Base-by-base conservation (phyloP, 2,329 filamentous ascomycete genomes). In the Colletotrichum sp. region DNA sequence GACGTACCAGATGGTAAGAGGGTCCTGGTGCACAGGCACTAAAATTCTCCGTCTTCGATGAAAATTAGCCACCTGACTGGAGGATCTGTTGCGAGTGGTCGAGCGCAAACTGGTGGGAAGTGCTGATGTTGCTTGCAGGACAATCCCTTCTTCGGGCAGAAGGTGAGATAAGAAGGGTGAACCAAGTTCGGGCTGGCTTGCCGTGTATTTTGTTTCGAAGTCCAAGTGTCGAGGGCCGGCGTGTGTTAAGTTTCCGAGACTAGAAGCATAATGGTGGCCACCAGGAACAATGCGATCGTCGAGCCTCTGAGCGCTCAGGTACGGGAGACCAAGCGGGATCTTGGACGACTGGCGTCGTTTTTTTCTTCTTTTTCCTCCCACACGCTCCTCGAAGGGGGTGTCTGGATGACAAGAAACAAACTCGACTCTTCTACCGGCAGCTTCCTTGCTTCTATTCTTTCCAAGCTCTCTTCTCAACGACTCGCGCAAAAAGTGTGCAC, bases 211-310 rank as follows among this genome's bases (percentile, higher is more conserved):
- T 78, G 80, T 82, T 83, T 83, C 81, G 80, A 82, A 79, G 79
- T 82, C 79, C 78, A 80, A 80, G 79, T 79, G 79, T 79, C 72
- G 74, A 78, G 78, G 76, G 78, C 78, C 78, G 79, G 79, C 78
- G 79, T 81, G 80, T 80, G 76, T 82, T 81, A 81, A 78, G 81
- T 81, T 82, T 81, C 80, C 80, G 80, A 80, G 79, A 79, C 80
- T 78, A 80, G 79, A 78, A 79, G 78, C 80, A 81, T 77, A 80
- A 78, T 80, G 77, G 78, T 76, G 78, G 74, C 78, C 72, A 78
- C 71, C 75, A 78, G 73, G 67, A 77, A 73, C 77, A 77, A 77
- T 77, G 74, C 77, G 76, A 77, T 77, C 75, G 71, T 75, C 66
- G 66, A 77, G 68, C 71, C 65, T 77, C 75, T 75, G 76, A 72